Evolutionary conservation across 108 stramenopile genomes (phyloP), one percentile per base, ranked within the genome.

Genomic region (Seminavis robusta): DNA sequence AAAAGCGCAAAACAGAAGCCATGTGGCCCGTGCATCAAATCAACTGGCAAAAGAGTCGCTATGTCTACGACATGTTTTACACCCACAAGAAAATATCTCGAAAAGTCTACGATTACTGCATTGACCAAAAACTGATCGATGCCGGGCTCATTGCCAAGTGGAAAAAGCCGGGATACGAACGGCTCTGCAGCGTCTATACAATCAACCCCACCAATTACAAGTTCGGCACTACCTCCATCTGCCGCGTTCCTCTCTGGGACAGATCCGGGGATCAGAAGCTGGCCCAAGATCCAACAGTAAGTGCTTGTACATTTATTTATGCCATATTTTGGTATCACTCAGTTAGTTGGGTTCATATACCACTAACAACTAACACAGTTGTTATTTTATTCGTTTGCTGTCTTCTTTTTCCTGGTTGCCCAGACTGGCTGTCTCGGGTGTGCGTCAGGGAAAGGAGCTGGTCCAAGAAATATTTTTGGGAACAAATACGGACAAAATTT

Each of bases 21-120:
- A 77, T 98, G 77, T 99, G 99, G 99, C 98, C 99, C 4, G 95
- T 99, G 29, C 95, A 98, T 76, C 99, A 99, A 73, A 97, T 99
- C 77, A 99, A 95, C 47, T 97, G 97, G 96, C 99, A 99, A 71
- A 79, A 92, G 41, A 92, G 93, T 0, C 83, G 99, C 7, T 99
- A 99, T 79, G 76, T 99, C 21, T 99, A 98, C 68, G 97, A 99
- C 63, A 86, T 99, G 96, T 98, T 88, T 61, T 97, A 99, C 86
- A 87, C 85, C 15, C 89, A 99, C 76, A 42, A 81, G n/a, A 73
- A 74, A 33, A 97, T 99, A 37, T 58, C 67, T 32, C 76, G 82
- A 37, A 75, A 86, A 62, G 95, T 98, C 7, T 98, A 97, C 58
- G 95, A 99, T 48, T 99, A 97, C 60, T 99, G 99, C 74, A 68